A percentile compares a stretch with the other conserved stretches of the same genome.
phyloP scores from a whole-genome alignment of 345 rosid genomes.

The Mercurialis annua region DNA sequence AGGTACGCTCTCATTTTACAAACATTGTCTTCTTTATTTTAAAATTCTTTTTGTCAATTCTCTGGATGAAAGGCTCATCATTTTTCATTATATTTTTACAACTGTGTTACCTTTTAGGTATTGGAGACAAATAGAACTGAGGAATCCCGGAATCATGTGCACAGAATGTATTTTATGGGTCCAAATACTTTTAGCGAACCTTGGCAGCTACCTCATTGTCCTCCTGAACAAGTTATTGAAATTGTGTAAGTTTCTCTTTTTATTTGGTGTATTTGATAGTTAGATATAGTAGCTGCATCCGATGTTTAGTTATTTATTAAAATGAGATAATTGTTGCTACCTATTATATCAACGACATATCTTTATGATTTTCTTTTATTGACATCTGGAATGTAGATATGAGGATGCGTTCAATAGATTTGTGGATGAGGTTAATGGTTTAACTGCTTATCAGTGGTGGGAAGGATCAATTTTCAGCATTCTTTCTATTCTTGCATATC shows the following conservation, averaged over 20 bases:
- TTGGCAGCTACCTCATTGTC: constrained; percentile 77
- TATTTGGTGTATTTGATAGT: background rate
- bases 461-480: constrained; percentile 76
- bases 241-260: constrained; percentile 62
- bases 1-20: constrained; percentile 38
- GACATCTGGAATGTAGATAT: constrained; percentile 42
- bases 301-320: background rate
- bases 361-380: constrained; percentile 1
- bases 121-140: constrained; percentile 83
- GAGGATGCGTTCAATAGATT: constrained; percentile 86
- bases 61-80: background rate
- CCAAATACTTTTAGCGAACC: constrained; percentile 86
- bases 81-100: background rate
- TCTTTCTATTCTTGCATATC: constrained; percentile 78
- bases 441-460: constrained; percentile 98
- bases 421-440: constrained; percentile 80
- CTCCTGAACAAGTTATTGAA: constrained; percentile 76
- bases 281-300: background rate
- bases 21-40: background rate
- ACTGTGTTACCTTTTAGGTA: constrained; percentile 45
- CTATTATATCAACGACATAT: background rate
- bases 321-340: background rate
- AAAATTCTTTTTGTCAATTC: background rate
- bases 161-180: constrained; percentile 88
- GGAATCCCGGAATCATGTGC: constrained; percentile 85